phyloP scores from a whole-genome alignment of 345 rosid species.

The Odontarrhena argentea region DNA sequence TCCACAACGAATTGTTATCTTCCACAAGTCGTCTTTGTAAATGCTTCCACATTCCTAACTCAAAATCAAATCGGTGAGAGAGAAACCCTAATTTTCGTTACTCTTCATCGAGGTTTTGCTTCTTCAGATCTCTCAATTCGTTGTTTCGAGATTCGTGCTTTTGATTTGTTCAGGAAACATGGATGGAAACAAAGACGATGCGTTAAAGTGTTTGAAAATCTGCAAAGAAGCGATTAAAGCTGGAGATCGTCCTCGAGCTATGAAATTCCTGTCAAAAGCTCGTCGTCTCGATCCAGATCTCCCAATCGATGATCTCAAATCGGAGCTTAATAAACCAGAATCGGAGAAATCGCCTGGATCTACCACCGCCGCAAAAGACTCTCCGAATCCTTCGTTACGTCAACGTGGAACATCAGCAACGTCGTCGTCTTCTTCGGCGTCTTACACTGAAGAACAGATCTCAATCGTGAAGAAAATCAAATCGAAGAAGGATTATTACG shows the following conservation, averaged over 20 bases:
- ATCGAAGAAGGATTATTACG: constrained; percentile 84
- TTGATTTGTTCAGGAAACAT: constrained; percentile 36
- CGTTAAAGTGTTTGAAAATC: constrained; percentile 79
- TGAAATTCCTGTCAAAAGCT: constrained; percentile 80
- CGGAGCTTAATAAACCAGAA: constrained; percentile 41
- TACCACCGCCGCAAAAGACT: constrained; percentile 33
- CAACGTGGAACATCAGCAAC: constrained; percentile 49
- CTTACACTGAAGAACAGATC: constrained; percentile 77
- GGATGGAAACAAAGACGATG: constrained; percentile 98
- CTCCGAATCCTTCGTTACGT: constrained; percentile 52
- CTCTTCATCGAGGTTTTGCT: constrained; percentile 27
- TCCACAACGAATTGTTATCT: constrained; percentile 7
- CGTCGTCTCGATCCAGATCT: constrained; percentile 89
- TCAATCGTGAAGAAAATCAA: constrained; percentile 69
- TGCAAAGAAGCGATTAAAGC: constrained; percentile 71
- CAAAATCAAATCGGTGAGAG: constrained; percentile 33
- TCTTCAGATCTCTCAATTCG: constrained; percentile 21
- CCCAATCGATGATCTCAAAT: constrained; percentile 60
- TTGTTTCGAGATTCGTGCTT: constrained; percentile 10
- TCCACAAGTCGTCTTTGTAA: constrained; percentile 1
- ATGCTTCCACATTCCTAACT: constrained; percentile 26
- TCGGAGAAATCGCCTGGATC: constrained; percentile 30
- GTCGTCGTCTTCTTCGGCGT: constrained; percentile 46
- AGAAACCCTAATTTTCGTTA: constrained; percentile 31
- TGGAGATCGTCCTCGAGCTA: constrained; percentile 79